A percentile compares a stretch with the other conserved stretches of the same genome.
Conservation (phyloP, 495 filamentous ascomycete genomes). For the Xylaria telfairii region DNA sequence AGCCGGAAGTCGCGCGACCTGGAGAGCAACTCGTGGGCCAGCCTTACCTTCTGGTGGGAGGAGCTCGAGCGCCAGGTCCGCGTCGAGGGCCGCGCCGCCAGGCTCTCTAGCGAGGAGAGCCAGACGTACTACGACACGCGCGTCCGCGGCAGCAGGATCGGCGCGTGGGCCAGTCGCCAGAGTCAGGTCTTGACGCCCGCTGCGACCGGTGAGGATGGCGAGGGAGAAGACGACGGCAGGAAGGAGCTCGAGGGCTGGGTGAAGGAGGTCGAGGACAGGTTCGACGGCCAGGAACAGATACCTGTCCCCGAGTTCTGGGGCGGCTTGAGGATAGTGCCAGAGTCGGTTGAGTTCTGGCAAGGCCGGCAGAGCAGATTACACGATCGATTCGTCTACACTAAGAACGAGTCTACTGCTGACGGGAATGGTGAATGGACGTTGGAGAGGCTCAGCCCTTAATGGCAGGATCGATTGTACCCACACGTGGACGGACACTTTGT, state of each 20-base stretch:
- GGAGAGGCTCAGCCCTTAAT: slow-evolving; percentile 66
- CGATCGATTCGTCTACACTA: slow-evolving; percentile 89
- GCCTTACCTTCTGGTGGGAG: slow-evolving; percentile 78
- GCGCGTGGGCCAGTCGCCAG: slow-evolving; percentile 93
- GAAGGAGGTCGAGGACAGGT: slow-evolving; percentile 71
- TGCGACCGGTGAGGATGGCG: slow-evolving; percentile 41
- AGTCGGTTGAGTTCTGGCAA: slow-evolving; percentile 93
- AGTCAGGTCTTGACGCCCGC: slow-evolving; percentile 68
- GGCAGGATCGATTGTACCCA: neutral
- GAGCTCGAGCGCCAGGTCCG: slow-evolving; percentile 84
- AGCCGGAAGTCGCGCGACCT: slow-evolving; percentile 72
- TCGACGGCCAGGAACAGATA: slow-evolving; percentile 76
- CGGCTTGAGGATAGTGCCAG: slow-evolving; percentile 83
- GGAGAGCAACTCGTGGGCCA: slow-evolving; percentile 67
- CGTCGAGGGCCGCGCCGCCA: slow-evolving; percentile 76
- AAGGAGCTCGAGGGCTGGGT: slow-evolving; percentile 71
- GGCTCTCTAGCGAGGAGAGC: slow-evolving; percentile 73
- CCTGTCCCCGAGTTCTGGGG: slow-evolving; percentile 96
- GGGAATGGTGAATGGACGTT: slow-evolving; percentile 59
- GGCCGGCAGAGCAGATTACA: slow-evolving; percentile 85
- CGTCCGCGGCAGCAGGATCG: slow-evolving; percentile 79
- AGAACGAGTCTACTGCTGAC: slow-evolving; percentile 45
- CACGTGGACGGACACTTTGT: neutral
- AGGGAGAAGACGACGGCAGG: slow-evolving; percentile 62
- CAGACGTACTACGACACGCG: slow-evolving; percentile 88